Conservation (phyloP, 192 early-diverging fungal genomes). For the Rhizophagus sp. region DNA sequence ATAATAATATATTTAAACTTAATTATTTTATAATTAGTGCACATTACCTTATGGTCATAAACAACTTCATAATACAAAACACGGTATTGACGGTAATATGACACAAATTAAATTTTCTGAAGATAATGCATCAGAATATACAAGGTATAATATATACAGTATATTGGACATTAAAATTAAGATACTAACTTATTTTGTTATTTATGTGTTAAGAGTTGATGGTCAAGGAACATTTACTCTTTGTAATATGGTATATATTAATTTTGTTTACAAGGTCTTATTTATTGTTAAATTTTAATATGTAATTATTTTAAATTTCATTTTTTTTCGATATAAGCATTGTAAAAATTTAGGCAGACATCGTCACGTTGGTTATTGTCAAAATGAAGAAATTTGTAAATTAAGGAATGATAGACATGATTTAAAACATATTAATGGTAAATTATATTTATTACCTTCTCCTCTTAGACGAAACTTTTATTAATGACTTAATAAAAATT, state of each 20-base stretch:
- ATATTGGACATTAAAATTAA: no score
- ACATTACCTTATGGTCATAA: conserved; percentile 14
- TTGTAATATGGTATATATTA: conserved; percentile 16
- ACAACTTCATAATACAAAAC: background rate
- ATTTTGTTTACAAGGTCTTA: background rate
- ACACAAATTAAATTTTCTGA: background rate
- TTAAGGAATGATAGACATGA: background rate
- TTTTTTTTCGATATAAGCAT: background rate
- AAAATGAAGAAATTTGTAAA: conserved; percentile 17
- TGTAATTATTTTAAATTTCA: no score
- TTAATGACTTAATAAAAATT: background rate
- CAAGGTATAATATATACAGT: background rate
- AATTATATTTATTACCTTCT: background rate
- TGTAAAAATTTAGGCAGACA: conserved; percentile 25
- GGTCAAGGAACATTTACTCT: conserved; percentile 9
- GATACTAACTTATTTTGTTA: no score
- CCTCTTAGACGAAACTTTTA: no score
- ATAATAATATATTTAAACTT: no score
- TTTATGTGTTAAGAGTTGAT: background rate
- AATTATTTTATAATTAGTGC: background rate
- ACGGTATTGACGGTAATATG: conserved; percentile 10
- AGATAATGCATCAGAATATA: conserved; percentile 18
- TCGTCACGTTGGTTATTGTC: conserved; percentile 33
- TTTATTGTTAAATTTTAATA: background rate
- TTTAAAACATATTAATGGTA: conserved; percentile 20